Conservation (phyloP, 441 rosid genomes). For the Capsella rubella region DNA sequence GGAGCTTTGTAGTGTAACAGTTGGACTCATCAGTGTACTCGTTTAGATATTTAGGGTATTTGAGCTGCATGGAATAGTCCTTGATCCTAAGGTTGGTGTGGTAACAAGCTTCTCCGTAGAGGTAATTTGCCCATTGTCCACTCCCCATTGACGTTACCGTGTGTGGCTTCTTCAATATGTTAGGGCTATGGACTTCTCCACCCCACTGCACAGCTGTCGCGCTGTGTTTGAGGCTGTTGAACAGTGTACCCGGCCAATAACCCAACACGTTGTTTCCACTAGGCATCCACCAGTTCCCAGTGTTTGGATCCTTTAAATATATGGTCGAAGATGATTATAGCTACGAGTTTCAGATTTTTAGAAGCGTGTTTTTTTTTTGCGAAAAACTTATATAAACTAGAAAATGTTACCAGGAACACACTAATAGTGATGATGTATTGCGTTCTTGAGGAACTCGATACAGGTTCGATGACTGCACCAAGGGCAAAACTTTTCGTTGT, state of each 20-base stretch:
- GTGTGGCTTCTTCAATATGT: slow-evolving; percentile 59
- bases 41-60: slow-evolving; percentile 54
- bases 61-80: slow-evolving; percentile 57
- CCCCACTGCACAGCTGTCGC: slow-evolving; percentile 75
- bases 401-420: slow-evolving; percentile 54
- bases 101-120: slow-evolving; percentile 49
- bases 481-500: slow-evolving; percentile 59
- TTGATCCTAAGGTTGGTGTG: slow-evolving; percentile 58
- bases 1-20: slow-evolving; percentile 51
- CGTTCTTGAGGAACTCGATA: slow-evolving; percentile 45
- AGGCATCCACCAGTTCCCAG: slow-evolving; percentile 71
- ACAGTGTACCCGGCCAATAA: slow-evolving; percentile 68
- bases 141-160: slow-evolving; percentile 78
- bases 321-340: no score
- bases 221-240: slow-evolving; percentile 44
- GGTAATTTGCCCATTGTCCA: slow-evolving; percentile 53
- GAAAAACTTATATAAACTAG: neutral
- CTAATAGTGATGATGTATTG: slow-evolving; percentile 58
- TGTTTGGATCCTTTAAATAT: slow-evolving; percentile 53
- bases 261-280: slow-evolving; percentile 60
- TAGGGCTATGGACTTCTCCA: slow-evolving; percentile 74
- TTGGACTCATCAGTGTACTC: slow-evolving; percentile 54
- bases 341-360: no score
- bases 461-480: slow-evolving; percentile 68
- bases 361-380: no score